Base-by-base conservation (phyloP, 306 rosid species). In the Ochetophila trinervis region DNA sequence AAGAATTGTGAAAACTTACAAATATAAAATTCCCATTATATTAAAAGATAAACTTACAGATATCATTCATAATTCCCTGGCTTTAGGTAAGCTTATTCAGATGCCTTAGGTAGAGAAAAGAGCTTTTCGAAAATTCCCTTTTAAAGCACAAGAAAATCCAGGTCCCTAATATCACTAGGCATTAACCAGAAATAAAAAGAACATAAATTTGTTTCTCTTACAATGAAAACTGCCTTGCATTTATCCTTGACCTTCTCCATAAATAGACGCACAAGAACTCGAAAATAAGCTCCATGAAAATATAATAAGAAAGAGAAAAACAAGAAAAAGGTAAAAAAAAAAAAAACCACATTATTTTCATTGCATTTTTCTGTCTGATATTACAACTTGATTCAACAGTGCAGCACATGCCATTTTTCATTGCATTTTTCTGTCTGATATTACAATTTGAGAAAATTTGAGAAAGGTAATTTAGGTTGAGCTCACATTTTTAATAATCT, bases 211-310 rank as follows among this genome's bases (percentile, higher is more conserved):
- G 19, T 15, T 30, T 45, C 24, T 61, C 97, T 82, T 84, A 85
- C 95, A 42, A 82, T 76, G 79, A 81, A 81, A 85, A 85, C 57
- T 45, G 23, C 78, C 71, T 79, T 74, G 89, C 82, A 77, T 69
- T 83, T 76, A 62, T 34, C 65, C 83, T 79, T 84, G 55, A 86
- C 34, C 62, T 76, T 85, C 80, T 87, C 93, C 86, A 74, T 69
- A 24, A 60, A 24, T 62, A 81, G 62, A 71, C 72, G 63, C 71
- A 82, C 24, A 66, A 79, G 74, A 59, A 74, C 72, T 49, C 60
- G 83, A 53, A 87, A 68, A 78, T 66, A 81, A 68, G 82, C 79
- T 57, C 84, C 72, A 42, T n/a, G 75, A 76, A 73, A 85, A 85
- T n/a, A n/a, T n/a, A n/a, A n/a, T n/a, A n/a, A n/a, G n/a, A n/a